A percentile compares a stretch with the other conserved stretches of the same genome.
Conservation (phyloP, 495 filamentous ascomycete species). For the Aspergillus nanangensis region DNA sequence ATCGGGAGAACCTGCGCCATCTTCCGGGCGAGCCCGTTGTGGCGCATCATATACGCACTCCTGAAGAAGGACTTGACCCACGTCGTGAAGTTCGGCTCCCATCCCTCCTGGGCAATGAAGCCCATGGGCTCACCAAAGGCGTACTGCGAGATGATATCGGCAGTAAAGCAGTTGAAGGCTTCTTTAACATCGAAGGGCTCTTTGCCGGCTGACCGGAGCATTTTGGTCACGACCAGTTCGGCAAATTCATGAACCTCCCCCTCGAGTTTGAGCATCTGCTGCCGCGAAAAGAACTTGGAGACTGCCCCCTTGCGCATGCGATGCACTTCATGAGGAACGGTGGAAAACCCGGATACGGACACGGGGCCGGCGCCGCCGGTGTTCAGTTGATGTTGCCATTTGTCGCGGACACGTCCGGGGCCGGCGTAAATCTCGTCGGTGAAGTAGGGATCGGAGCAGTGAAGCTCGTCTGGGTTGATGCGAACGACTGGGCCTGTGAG, state of each 20-base stretch:
- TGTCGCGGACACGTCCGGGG: neutral
- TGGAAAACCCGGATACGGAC: neutral
- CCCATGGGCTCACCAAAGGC: neutral
- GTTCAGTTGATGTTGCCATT: neutral
- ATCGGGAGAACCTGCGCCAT: neutral
- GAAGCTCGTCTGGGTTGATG: conserved; percentile 25
- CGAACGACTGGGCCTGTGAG: conserved; percentile 28
- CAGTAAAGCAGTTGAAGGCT: conserved; percentile 1
- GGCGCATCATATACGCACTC: neutral
- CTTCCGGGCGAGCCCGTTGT: neutral
- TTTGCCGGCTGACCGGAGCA: neutral
- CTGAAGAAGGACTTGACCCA: neutral
- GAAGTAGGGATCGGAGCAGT: conserved; percentile 26
- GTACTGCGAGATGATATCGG: conserved; percentile 1
- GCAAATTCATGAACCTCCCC: neutral
- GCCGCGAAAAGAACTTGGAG: neutral
- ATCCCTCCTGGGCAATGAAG: neutral
- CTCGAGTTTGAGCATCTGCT: neutral
- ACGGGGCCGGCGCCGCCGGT: neutral
- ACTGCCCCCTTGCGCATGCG: neutral
- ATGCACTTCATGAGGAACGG: neutral
- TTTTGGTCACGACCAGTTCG: neutral
- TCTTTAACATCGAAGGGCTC: neutral
- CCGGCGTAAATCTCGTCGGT: conserved; percentile 19
- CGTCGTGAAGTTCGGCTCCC: neutral